Evolutionary conservation across 768 basidiomycete species (phyloP).

Genomic region (Serendipita sp.): DNA sequence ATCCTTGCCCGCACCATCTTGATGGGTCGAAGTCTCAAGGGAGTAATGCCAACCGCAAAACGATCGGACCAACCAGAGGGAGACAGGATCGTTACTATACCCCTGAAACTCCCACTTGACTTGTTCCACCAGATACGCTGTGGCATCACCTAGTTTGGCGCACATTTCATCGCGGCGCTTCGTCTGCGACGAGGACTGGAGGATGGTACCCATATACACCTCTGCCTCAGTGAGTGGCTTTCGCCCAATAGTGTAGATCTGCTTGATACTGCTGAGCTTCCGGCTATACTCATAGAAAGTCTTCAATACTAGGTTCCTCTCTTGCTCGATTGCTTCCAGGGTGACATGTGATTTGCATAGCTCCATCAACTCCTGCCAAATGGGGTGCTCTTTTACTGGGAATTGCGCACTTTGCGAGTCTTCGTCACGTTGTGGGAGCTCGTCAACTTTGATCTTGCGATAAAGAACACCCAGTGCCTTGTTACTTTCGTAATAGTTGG

Average conservation of each 20-base stretch:
- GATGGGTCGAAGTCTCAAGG: background rate
- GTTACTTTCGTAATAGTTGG: background rate
- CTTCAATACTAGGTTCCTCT: background rate
- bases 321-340: background rate
- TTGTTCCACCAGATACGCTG: background rate
- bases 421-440: background rate
- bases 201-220: slow-evolving; percentile 2
- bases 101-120: background rate
- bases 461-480: slow-evolving; percentile 10
- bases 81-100: background rate
- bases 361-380: background rate
- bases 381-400: background rate
- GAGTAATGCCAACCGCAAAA: background rate
- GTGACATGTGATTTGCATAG: background rate
- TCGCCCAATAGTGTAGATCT: background rate
- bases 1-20: background rate
- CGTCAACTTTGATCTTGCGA: slow-evolving; percentile 1
- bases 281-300: background rate
- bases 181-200: background rate
- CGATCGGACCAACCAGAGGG: background rate
- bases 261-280: background rate
- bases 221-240: background rate
- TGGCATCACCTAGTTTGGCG: background rate
- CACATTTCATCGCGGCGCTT: background rate
- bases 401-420: background rate